Evolutionary conservation across 225 moss, liverwort and hornwort species (phyloP), one percentile per base, ranked within the genome.

Genomic region (Marchantia paleacea): DNA sequence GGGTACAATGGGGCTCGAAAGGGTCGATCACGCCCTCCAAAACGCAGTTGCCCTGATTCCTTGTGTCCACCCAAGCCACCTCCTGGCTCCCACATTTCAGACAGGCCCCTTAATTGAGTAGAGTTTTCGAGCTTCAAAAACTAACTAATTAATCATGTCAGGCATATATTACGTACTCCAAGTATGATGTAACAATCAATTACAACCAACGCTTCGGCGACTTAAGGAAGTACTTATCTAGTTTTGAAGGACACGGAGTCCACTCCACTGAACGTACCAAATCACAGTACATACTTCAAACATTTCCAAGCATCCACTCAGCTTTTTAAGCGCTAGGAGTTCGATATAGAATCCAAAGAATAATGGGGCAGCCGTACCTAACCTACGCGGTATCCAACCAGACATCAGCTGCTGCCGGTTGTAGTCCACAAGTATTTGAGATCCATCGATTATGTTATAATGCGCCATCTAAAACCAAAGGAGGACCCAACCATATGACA

Each of bases 351-450:
- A 39, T 28, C 30, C 3, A 22, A 3, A n/a, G 50, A 24, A 7
- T 22, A 10, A 74, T 15, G 28, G 6, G 6, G 15, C 74, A 28
- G 25, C 24, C 52, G 70, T 80, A 97, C 97, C 97, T 82, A 99
- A 84, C 82, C 97, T 93, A 62, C 97, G 93, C 76, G 97, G 95
- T 71, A 99, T 99, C 97, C 97, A 99, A 75, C 97, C 93, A 75
- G 90, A 79, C 97, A 99, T 99, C 80, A 99, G 82, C 63, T 95
- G 94, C 71, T 99, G 99, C 69, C 99, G 95, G 81, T 95, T 95
- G 78, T 95, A 99, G 74, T 99, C 99, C 74, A 99, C 95, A 81
- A 99, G 82, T 73, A 95, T 91, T 58, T 79, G 81, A 76, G 83
- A 82, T 69, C 92, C 92, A 89, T 95, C 90, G 85, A 95, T 66